Evolutionary conservation across 23 red algal species (phyloP).

Genomic region (Cyanidiococcus yangmingshanensis): DNA sequence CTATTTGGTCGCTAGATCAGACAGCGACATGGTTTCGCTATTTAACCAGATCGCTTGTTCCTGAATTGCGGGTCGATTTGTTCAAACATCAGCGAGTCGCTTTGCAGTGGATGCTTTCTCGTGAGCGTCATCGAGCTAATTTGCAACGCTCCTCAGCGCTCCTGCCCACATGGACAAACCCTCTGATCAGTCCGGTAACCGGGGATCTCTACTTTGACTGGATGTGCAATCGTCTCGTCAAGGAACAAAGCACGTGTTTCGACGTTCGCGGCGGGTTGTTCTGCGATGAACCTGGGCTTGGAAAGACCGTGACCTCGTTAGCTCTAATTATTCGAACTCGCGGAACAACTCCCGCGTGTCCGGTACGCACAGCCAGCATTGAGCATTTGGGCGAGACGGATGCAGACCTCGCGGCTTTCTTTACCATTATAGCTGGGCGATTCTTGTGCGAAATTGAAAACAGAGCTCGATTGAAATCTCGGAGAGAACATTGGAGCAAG

Average conservation of each 20-base stretch:
- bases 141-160: not conserved
- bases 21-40: not conserved
- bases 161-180: not conserved
- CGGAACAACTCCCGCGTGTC: constrained; percentile 1
- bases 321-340: constrained; percentile 63
- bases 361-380: not conserved
- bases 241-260: not conserved
- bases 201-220: not conserved
- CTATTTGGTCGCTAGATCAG: not conserved
- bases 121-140: not conserved
- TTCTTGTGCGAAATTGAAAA: not conserved
- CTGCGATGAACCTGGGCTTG: constrained; percentile 94
- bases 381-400: not conserved
- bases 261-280: constrained; percentile 59
- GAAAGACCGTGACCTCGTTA: constrained; percentile 80
- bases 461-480: not conserved
- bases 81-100: not conserved
- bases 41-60: not conserved
- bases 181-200: not conserved
- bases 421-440: not conserved
- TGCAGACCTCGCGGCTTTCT: not conserved
- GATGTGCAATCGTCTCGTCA: not conserved
- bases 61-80: not conserved
- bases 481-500: not conserved
- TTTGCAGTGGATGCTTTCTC: not conserved